Base-by-base conservation (phyloP, 2,329 filamentous ascomycete species). In the Colletotrichum echinochloae region DNA sequence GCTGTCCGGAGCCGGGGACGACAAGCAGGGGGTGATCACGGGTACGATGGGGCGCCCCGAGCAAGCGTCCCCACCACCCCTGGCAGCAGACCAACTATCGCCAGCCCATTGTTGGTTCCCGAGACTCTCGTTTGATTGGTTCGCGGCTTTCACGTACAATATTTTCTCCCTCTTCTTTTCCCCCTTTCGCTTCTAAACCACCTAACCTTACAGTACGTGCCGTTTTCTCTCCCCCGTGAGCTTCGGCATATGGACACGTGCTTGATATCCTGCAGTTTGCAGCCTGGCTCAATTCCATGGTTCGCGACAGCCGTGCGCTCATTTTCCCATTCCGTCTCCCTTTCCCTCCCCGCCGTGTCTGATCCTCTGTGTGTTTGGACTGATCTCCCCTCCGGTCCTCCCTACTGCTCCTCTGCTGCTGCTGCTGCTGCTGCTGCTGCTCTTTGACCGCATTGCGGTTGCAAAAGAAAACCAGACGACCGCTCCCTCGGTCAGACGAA, bases 401-500 rank as follows among this genome's bases (percentile, higher is more conserved):
- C 46, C 20, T 39, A 30, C 41, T 51, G 11, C 14, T n/a, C 11
- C 46, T 54, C 28, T 54, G 30, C 30, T 54, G 18, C 49, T 52
- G 28, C 8, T 52, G 6, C 49, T 39, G 16, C 30, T 41, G 26
- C 20, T 30, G 3, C 23, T 59, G 23, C 48, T 48, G n/a, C 62
- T 55, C 68, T 70, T 51, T 59, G 52, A 67, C 68, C 51, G 30
- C 44, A 49, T 46, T 61, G 64, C 54, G 57, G 56, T 60, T 41
- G 51, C 37, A 51, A 35, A 49, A 18, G n/a, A 30, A 65, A 61
- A 65, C 55, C 54, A 60, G 56, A 71, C 65, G 66, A 71, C 60
- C 65, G 54, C 54, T 11, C 65, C n/a, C 26, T 60, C 66, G 64
- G 68, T 68, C 68, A 63, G 68, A 71, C 68, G 68, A 71, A 63